A percentile compares a stretch with the other conserved stretches of the same genome.
These are phyloP conservation scores for Trichosporon asahii DNA, from an alignment of 1,284 basidiomycete genomes.

Conservation along the genomic window DNA sequence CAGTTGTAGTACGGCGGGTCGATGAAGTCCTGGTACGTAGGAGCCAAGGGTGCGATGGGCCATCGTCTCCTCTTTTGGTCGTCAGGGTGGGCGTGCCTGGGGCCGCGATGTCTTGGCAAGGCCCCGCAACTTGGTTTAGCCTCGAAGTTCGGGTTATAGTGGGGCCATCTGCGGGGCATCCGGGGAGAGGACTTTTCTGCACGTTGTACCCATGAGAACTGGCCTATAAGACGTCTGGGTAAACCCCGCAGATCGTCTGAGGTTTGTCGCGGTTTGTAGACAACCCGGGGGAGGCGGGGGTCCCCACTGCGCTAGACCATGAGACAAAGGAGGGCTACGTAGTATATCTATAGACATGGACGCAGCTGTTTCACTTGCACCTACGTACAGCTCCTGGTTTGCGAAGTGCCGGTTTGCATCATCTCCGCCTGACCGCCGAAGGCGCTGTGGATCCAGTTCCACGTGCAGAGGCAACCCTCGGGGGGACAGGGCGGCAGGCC, in stretches of 20 bases:
- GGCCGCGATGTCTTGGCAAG: not conserved
- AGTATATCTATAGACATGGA: not conserved
- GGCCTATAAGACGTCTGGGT: not conserved
- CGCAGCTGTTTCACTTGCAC: not conserved
- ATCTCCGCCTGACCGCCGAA: conserved; percentile 5
- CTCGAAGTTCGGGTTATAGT: not conserved
- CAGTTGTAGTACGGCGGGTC: conserved; percentile 13
- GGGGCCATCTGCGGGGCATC: not conserved
- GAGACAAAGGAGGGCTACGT: not conserved
- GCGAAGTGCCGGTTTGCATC: conserved; percentile 6
- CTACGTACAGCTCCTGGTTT: too few species aligned
- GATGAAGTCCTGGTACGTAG: conserved; percentile 3
- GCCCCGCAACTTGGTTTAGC: conserved; percentile 3
- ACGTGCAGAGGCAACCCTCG: conserved; percentile 66
- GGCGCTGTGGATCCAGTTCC: conserved; percentile 35
- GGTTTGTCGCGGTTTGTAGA: not conserved
- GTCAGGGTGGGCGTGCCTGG: not conserved
- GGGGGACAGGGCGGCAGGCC: conserved; percentile 63
- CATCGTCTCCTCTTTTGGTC: not conserved
- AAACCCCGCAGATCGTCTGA: conserved; percentile 1
- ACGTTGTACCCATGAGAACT: not conserved
- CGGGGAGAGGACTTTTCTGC: not conserved
- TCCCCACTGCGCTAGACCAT: not conserved
- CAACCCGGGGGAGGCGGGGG: not conserved
- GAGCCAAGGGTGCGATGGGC: not conserved